A percentile compares a stretch with the other conserved stretches of the same genome.
Conservation (phyloP, 2,329 filamentous ascomycete genomes). For the Arthrobotrys pseudoclavata region DNA sequence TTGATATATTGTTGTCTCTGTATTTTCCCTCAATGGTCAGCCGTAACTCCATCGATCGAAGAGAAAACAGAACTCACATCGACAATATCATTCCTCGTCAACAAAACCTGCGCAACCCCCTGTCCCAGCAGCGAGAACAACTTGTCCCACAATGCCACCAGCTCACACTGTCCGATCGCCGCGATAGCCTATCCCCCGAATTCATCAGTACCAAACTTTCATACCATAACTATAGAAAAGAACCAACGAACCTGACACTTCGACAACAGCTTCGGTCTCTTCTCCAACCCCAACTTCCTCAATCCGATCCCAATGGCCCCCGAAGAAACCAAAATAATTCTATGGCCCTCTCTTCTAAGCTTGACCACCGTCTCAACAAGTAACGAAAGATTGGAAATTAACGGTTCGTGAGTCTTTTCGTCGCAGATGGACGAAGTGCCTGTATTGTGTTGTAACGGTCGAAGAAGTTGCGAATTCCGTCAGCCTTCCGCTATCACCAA, state of each 20-base stretch:
- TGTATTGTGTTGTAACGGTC: constrained; percentile 66
- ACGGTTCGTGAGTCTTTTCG: constrained; percentile 91
- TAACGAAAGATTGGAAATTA: constrained; percentile 87
- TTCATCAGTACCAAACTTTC: background rate
- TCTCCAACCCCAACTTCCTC: constrained; percentile 87
- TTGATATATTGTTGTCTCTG: constrained; percentile 93
- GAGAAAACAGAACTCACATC: constrained; percentile 73
- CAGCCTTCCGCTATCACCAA: constrained; percentile 24
- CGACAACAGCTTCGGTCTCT: constrained; percentile 89
- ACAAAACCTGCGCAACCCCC: constrained; percentile 91
- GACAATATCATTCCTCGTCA: constrained; percentile 95
- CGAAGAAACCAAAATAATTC: constrained; percentile 95
- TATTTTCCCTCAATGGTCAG: constrained; percentile 57
- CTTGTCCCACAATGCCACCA: constrained; percentile 96
- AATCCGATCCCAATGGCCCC: constrained; percentile 96
- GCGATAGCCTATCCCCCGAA: constrained; percentile 77
- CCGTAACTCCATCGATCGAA: constrained; percentile 13
- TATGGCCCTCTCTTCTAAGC: constrained; percentile 89
- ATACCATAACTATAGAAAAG: background rate
- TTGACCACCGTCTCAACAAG: constrained; percentile 95
- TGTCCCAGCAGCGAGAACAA: constrained; percentile 89
- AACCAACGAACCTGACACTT: constrained; percentile 77
- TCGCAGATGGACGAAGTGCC: constrained; percentile 99
- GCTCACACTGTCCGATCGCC: constrained; percentile 92
- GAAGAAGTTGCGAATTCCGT: constrained; percentile 20